Base-by-base conservation (phyloP, 345 rosid species). In the Gossypium longicalyx region DNA sequence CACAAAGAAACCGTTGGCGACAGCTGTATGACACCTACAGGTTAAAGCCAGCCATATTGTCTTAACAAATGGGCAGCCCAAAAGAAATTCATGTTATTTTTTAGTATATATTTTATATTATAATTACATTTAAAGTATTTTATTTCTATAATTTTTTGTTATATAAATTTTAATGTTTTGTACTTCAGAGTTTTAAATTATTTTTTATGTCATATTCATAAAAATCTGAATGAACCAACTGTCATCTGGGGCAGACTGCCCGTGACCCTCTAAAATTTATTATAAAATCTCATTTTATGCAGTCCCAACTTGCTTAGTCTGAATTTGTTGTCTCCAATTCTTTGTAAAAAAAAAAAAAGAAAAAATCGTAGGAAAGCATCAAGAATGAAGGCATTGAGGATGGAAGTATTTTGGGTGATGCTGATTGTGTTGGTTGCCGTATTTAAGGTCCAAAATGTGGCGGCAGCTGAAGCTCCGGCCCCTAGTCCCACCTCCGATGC, bases 401-500 rank as follows among this genome's bases (percentile, higher is more conserved):
- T 76, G 88, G 81, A 75, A 57, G 3, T 77, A 5, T 49, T 80
- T 22, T 73, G 64, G 6, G 77, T 74, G 25, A 25, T 86, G 77
- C 17, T 78, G 80, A 71, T 80, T 5, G 71, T 67, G n/a, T 67
- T 79, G 67, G 77, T 76, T 82, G 77, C 77, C 49, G 43, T 72
- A 10, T 78, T 76, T 9, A 9, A 66, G 51, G 44, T 82, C 34
- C 62, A 82, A 48, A 80, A 76, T 68, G 86, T 68, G 6, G 47
- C 79, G 0, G 89, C 89, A 25, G 85, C 82, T 13, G 80, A 82
- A 0, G 70, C 78, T 20, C 87, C 89, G 11, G 80, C 89, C 3
- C 89, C 89, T 0, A 12, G 53, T 76, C 89, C 87, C 2, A 4
- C 83, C n/a, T 86, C 85, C 0, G 84, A 83, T 66, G 84, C 85